Percentiles rank a stretch among this genome's conserved stretches.
phyloP scores from a whole-genome alignment of 2,329 filamentous ascomycete genomes.

The Blastomyces emzantsi region DNA sequence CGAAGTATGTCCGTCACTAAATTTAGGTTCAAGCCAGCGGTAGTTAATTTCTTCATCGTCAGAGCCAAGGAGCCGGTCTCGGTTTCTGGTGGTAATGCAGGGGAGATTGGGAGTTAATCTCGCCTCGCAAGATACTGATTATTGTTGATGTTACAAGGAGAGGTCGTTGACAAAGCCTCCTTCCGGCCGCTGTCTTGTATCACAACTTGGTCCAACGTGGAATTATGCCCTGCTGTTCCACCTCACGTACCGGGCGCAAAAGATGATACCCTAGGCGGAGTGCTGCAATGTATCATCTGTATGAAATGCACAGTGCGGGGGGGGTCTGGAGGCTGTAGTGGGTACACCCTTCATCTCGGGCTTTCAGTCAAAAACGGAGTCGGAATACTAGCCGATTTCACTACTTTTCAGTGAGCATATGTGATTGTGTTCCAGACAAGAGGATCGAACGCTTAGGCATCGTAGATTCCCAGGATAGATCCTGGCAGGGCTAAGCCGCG shows the following conservation, averaged over 20 bases:
- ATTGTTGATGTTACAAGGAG: constrained; percentile 4
- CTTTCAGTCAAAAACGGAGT: background rate
- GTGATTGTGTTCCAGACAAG: background rate
- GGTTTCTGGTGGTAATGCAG: background rate
- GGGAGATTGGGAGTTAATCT: background rate
- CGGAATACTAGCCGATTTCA: background rate
- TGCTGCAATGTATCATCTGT: constrained; percentile 1
- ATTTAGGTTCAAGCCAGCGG: constrained; percentile 4
- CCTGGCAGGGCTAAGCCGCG: background rate
- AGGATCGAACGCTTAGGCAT: background rate
- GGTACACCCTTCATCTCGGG: background rate
- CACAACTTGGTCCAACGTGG: constrained; percentile 5
- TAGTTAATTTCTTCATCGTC: constrained; percentile 3
- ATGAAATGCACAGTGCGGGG: background rate
- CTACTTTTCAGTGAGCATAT: background rate
- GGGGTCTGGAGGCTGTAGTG: background rate
- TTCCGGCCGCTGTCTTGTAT: constrained; percentile 3
- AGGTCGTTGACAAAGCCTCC: constrained; percentile 2
- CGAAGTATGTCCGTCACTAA: background rate
- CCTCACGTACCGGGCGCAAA: background rate
- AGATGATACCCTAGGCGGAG: background rate
- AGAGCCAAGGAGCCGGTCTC: background rate
- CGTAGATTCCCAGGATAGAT: background rate
- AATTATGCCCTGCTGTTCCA: background rate
- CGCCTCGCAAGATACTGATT: constrained; percentile 1